A percentile compares a stretch with the other conserved stretches of the same genome.
These are phyloP conservation scores for Candida argentea DNA, from an alignment of 805 yeast species.

Conservation along the genomic window DNA sequence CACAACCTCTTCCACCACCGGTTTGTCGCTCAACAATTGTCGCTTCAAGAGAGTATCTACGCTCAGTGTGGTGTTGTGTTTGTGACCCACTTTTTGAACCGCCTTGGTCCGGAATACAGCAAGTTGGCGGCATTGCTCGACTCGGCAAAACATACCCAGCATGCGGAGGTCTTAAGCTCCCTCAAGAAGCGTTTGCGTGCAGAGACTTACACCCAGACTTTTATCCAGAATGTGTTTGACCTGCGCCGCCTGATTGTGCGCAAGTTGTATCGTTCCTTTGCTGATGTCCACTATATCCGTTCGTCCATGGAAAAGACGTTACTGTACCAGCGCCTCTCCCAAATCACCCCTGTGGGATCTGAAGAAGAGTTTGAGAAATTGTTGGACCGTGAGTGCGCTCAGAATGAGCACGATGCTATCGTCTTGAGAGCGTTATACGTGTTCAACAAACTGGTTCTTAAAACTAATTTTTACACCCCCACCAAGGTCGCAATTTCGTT, in stretches of 20 bases:
- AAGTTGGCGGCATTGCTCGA: slow-evolving; percentile 58
- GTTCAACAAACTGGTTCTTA: slow-evolving; percentile 79
- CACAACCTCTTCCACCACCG: slow-evolving; percentile 67
- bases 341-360: slow-evolving; percentile 61
- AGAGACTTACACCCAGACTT: slow-evolving; percentile 85
- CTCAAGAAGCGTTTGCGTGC: slow-evolving; percentile 85
- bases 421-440: slow-evolving; percentile 74
- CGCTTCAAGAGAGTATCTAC: slow-evolving; percentile 89
- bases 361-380: slow-evolving; percentile 67
- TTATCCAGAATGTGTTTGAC: slow-evolving; percentile 67
- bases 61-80: slow-evolving; percentile 91
- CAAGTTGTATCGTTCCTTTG: slow-evolving; percentile 82
- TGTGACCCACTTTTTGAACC: slow-evolving; percentile 87
- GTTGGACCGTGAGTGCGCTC: slow-evolving; percentile 60
- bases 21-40: slow-evolving; percentile 66
- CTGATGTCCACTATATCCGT: slow-evolving; percentile 78
- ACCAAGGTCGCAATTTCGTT: slow-evolving; percentile 93
- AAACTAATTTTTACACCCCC: slow-evolving; percentile 89
- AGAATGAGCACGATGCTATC: slow-evolving; percentile 68
- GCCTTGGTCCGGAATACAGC: slow-evolving; percentile 84
- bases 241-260: slow-evolving; percentile 63
- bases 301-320: slow-evolving; percentile 64
- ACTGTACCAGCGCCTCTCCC: slow-evolving; percentile 78
- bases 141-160: slow-evolving; percentile 48
- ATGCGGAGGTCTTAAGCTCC: slow-evolving; percentile 66